Conservation (phyloP, 139 green algal genomes). For the Diplosphaera chodatii region DNA sequence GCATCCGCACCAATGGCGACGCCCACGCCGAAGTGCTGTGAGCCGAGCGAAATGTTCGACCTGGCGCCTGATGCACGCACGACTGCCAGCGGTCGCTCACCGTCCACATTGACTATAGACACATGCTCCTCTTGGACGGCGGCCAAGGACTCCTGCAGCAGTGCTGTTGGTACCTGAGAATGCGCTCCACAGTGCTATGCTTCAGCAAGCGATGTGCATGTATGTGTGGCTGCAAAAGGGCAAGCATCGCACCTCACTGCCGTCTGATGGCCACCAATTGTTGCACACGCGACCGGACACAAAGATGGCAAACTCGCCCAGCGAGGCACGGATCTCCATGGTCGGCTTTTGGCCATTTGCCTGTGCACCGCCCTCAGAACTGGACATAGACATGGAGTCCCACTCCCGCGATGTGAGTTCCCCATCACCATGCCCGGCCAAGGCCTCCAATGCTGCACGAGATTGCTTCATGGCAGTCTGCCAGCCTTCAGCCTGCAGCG, state of each 20-base stretch:
- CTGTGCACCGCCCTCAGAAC: not conserved
- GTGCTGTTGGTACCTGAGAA: too few species aligned
- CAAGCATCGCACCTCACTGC: not conserved
- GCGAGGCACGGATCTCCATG: slow-evolving; percentile 33
- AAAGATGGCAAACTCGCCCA: slow-evolving; percentile 54
- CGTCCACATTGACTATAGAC: slow-evolving; percentile 46
- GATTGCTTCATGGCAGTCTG: slow-evolving; percentile 12
- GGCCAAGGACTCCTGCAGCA: not conserved
- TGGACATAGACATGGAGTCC: slow-evolving; percentile 11
- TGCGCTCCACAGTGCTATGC: too few species aligned
- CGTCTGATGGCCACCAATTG: slow-evolving; percentile 42
- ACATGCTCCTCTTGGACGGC: not conserved
- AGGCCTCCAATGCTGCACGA: slow-evolving; percentile 19
- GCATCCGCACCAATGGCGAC: slow-evolving; percentile 9
- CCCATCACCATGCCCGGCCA: slow-evolving; percentile 8
- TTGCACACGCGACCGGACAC: slow-evolving; percentile 35
- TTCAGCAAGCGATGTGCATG: too few species aligned
- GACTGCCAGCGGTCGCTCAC: slow-evolving; percentile 46
- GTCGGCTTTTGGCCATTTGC: not conserved
- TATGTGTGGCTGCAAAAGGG: too few species aligned
- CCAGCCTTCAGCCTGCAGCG: slow-evolving; percentile 24
- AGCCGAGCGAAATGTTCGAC: slow-evolving; percentile 11
- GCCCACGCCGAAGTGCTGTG: slow-evolving; percentile 21
- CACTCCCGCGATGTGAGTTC: slow-evolving; percentile 3
- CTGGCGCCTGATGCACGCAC: slow-evolving; percentile 25